Conservation (phyloP, 768 basidiomycete genomes). For the Sporobolomyces roseus region DNA sequence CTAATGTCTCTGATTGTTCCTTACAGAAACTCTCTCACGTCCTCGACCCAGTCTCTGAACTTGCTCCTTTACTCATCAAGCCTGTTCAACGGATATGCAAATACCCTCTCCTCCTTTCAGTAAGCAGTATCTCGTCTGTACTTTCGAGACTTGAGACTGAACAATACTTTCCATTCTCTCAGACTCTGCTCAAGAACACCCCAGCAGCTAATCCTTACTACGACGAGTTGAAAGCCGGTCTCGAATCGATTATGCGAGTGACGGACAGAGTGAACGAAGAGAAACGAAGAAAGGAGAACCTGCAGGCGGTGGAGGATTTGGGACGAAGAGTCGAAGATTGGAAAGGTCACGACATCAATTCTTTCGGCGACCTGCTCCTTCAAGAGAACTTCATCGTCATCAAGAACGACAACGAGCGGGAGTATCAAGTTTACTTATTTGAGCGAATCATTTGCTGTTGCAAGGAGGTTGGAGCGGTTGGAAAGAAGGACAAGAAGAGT, state of each 20-base stretch:
- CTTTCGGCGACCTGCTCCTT: conserved; percentile 88
- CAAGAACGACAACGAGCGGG: conserved; percentile 91
- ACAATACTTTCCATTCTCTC: background rate
- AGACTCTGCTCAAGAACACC: conserved; percentile 46
- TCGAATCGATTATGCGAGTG: conserved; percentile 82
- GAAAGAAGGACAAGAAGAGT: conserved; percentile 71
- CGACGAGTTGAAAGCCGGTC: conserved; percentile 77
- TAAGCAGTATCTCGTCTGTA: conserved; percentile 19
- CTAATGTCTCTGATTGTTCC: background rate
- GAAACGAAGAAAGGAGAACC: conserved; percentile 83
- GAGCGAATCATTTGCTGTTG: conserved; percentile 99
- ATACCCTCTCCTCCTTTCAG: conserved; percentile 85
- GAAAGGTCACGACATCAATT: conserved; percentile 94
- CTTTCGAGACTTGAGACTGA: too few species aligned
- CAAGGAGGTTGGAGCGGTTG: conserved; percentile 73
- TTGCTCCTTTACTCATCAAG: conserved; percentile 96
- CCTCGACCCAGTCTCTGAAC: conserved; percentile 80
- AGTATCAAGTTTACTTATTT: conserved; percentile 97
- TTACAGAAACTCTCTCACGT: conserved; percentile 39
- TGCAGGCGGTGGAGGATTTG: conserved; percentile 81
- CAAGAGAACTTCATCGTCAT: conserved; percentile 95
- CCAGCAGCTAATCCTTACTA: conserved; percentile 59
- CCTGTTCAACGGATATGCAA: conserved; percentile 98
- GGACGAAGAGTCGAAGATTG: conserved; percentile 88
- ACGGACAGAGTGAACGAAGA: conserved; percentile 95